phyloP scores from a whole-genome alignment of 2,329 filamentous ascomycete species.

The Pseudocercospora eumusae region DNA sequence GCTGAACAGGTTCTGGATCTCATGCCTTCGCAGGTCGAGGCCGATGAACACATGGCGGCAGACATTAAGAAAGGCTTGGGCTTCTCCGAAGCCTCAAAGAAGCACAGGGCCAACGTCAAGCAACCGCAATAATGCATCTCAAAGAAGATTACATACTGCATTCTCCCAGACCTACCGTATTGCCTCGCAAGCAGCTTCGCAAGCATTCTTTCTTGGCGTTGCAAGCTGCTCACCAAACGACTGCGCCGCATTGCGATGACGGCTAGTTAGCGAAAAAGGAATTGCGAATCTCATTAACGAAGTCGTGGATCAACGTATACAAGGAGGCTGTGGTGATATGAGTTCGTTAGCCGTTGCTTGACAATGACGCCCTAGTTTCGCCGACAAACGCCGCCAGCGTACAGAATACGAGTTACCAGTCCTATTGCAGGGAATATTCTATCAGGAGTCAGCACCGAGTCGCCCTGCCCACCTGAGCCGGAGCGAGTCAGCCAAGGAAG shows the following conservation, averaged over 20 bases:
- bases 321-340: too few species aligned
- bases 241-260: neutral
- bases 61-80: conserved; percentile 33
- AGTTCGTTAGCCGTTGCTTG: too few species aligned
- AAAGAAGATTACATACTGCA: too few species aligned
- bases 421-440: too few species aligned
- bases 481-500: neutral
- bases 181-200: conserved; percentile 6
- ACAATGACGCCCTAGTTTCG: too few species aligned
- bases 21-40: conserved; percentile 37
- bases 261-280: neutral
- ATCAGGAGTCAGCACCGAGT: neutral
- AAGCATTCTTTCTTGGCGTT: neutral
- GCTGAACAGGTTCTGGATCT: conserved; percentile 34
- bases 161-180: neutral
- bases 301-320: too few species aligned
- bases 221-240: neutral
- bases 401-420: too few species aligned
- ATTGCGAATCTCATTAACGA: too few species aligned
- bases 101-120: conserved; percentile 34
- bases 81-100: conserved; percentile 34
- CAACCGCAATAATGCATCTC: conserved; percentile 21
- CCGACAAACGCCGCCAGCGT: too few species aligned
- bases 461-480: neutral
- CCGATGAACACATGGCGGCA: conserved; percentile 36